Evolutionary conservation across 805 yeast genomes (phyloP).

Genomic region (Metschnikowia matae): DNA sequence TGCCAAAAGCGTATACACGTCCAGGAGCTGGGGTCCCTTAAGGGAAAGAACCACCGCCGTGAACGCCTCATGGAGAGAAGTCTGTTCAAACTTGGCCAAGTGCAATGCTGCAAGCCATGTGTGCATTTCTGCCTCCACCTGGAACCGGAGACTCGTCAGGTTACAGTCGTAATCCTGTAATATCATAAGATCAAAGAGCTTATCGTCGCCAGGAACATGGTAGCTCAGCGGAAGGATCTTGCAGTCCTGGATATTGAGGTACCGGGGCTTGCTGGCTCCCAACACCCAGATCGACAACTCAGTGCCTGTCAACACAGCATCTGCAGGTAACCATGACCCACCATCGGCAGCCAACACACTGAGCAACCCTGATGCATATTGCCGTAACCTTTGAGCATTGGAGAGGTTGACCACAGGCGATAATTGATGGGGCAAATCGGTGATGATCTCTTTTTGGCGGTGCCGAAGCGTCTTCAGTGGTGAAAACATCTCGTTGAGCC

Average conservation of each 20-base stretch:
- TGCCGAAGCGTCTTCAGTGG: conserved; percentile 17
- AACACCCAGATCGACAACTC: conserved; percentile 49
- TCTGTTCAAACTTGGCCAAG: conserved; percentile 54
- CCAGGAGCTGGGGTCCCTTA: conserved; percentile 54
- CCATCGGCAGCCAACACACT: conserved; percentile 24
- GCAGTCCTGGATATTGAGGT: conserved; percentile 49
- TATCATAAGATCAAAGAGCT: conserved; percentile 21
- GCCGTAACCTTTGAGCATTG: conserved; percentile 64
- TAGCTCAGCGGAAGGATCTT: conserved; percentile 15
- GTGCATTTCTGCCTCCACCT: conserved; percentile 19
- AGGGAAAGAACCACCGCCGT: conserved; percentile 61
- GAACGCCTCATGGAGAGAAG: conserved; percentile 55
- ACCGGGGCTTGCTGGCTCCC: conserved; percentile 45
- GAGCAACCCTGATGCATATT: conserved; percentile 54
- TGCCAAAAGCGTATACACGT: conserved; percentile 54
- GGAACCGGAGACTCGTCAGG: conserved; percentile 24
- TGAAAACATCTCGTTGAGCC: conserved; percentile 10
- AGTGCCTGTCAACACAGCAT: conserved; percentile 46
- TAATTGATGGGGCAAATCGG: conserved; percentile 55
- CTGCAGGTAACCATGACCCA: conserved; percentile 31
- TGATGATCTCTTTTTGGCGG: conserved; percentile 18
- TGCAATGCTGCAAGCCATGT: conserved; percentile 48
- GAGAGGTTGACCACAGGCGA: conserved; percentile 68
- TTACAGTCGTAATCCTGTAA: conserved; percentile 28
- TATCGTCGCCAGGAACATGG: conserved; percentile 12